A percentile compares a stretch with the other conserved stretches of the same genome.
phyloP scores from a whole-genome alignment of 331 rosid genomes.

The Erythrophleum ivorense region DNA sequence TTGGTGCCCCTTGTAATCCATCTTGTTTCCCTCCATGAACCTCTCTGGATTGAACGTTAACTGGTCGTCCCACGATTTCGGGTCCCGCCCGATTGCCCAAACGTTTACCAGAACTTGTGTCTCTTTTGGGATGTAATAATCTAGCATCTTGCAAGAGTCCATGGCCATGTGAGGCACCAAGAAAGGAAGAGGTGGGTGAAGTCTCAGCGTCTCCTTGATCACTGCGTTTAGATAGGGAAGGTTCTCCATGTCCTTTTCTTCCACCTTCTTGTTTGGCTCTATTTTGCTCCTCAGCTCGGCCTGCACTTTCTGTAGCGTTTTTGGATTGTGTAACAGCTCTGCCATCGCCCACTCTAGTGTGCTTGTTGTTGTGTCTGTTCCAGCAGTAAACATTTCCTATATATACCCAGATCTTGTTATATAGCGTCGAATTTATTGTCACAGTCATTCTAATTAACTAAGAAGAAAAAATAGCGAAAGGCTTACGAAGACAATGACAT shows the following conservation, averaged over 20 bases:
- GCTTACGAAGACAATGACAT: constrained; percentile 65
- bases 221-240: constrained; percentile 80
- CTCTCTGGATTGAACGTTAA: constrained; percentile 75
- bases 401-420: neutral
- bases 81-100: constrained; percentile 94
- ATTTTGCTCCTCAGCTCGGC: constrained; percentile 63
- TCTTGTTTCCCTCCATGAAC: constrained; percentile 50
- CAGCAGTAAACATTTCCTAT: constrained; percentile 92
- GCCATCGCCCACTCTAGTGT: constrained; percentile 94
- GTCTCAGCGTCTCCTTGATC: constrained; percentile 83
- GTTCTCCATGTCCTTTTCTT: constrained; percentile 68
- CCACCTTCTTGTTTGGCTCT: constrained; percentile 46
- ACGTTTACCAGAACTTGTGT: constrained; percentile 81
- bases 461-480: neutral
- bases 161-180: constrained; percentile 89
- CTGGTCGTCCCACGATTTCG: constrained; percentile 71
- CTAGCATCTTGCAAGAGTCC: constrained; percentile 61
- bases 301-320: constrained; percentile 61
- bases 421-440: neutral
- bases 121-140: constrained; percentile 64
- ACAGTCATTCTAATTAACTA: neutral
- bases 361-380: constrained; percentile 91
- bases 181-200: constrained; percentile 94
- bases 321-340: constrained; percentile 81
- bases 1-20: constrained; percentile 74